Base-by-base conservation (phyloP, 2,329 filamentous ascomycete genomes). In the Colletotrichum euphorbiae region DNA sequence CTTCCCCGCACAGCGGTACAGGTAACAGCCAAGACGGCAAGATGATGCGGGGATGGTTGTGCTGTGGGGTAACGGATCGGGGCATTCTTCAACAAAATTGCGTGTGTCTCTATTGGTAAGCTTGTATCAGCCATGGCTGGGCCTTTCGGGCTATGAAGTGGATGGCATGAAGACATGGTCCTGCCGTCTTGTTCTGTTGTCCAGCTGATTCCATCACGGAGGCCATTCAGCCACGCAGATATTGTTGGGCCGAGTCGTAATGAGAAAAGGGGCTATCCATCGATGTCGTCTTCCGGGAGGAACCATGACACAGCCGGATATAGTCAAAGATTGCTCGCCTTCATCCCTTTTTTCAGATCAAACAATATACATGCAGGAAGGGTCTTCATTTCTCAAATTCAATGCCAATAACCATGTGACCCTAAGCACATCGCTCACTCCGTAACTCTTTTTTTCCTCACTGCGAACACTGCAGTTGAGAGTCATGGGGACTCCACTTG, bases 1-100 rank as follows among this genome's bases (percentile, higher is more conserved):
- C 58, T 61, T 61, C 63, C 63, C 63, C 63, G 57, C 63, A 67
- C 57, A 28, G 21, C 21, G 54, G 45, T 24, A 33, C 7, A 54
- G 51, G n/a, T n/a, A n/a, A n/a, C n/a, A n/a, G n/a, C n/a, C n/a
- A n/a, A n/a, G 21, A 46, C 38, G 63, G 63, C 63, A 67, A 50
- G 31, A 24, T 36, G 57, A 62, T 62, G 63, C 63, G 63, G 63
- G 58, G 63, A 61, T 15, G 24, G 42, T 45, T 19, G 48, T n/a
- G 48, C 31, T 36, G 62, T 61, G 62, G 55, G 56, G 62, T 52
- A 24, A 24, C 21, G 4, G 36, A 43, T 64, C 43, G 48, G 19
- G 62, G 55, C 43, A 21, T 52, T 61, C 48, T 54, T 61, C 48
- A 33, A 19, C 56, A 31, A 54, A 31, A 46, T 52, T 65, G 38